Conservation (phyloP, 2,329 filamentous ascomycete genomes). For the Colletotrichum limetticola region DNA sequence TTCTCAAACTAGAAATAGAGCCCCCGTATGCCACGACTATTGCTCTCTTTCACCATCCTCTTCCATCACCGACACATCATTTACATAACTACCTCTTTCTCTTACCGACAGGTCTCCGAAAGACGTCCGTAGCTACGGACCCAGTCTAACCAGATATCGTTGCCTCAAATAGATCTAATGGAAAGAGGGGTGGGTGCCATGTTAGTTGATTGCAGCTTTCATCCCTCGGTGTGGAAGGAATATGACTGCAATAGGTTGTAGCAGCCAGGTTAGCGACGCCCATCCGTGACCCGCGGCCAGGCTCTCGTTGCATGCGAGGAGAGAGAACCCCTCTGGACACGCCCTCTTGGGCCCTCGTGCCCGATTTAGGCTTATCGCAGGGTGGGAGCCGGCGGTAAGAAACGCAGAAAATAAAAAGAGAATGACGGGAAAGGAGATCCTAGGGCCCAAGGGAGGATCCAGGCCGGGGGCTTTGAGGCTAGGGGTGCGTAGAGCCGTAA, state of each 20-base stretch:
- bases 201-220: constrained; percentile 15
- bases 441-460: neutral
- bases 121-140: constrained; percentile 2
- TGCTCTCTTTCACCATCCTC: too few relatives aligned
- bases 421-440: neutral
- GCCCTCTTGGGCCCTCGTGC: neutral
- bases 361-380: constrained; percentile 1
- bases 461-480: too few relatives aligned
- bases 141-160: neutral
- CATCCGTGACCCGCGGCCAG: neutral
- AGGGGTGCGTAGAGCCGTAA: neutral
- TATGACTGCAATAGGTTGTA: constrained; percentile 11
- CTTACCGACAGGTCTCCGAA: constrained; percentile 34
- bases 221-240: constrained; percentile 1
- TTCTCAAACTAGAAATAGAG: constrained; percentile 12
- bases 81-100: neutral
- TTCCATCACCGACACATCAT: neutral
- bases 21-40: neutral
- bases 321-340: neutral
- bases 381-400: neutral
- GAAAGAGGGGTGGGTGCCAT: neutral
- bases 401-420: neutral
- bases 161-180: constrained; percentile 2
- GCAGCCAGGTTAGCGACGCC: neutral
- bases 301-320: neutral